Conservation (phyloP, 2,329 filamentous ascomycete species). For the Colletotrichum sp. region DNA sequence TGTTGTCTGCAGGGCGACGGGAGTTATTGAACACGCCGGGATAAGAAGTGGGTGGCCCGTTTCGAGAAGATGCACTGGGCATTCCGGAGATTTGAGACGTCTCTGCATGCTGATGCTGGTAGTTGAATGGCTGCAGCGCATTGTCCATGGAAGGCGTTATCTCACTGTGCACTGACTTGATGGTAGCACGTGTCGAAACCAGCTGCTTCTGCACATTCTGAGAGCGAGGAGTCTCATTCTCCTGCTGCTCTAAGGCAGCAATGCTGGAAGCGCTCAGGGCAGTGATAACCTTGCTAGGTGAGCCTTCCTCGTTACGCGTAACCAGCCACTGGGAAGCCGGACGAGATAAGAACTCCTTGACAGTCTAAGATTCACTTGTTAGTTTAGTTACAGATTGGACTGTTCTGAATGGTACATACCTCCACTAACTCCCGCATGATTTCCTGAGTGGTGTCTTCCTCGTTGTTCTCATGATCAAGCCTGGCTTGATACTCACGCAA, state of each 20-base stretch:
- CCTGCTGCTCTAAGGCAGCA: slow-evolving; percentile 12
- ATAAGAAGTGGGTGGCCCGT: neutral
- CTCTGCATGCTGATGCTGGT: neutral
- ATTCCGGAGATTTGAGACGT: neutral
- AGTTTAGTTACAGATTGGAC: neutral
- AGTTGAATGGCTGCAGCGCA: slow-evolving; percentile 7
- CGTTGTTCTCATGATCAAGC: slow-evolving; percentile 9
- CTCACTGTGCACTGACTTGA: neutral
- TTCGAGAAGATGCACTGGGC: neutral
- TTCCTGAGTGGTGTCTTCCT: slow-evolving; percentile 14
- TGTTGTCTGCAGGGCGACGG: neutral
- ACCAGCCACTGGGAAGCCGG: slow-evolving; percentile 12
- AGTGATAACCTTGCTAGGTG: neutral
- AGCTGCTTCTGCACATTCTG: neutral
- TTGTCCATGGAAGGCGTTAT: neutral
- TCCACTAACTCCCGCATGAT: slow-evolving; percentile 30
- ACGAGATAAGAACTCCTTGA: slow-evolving; percentile 7
- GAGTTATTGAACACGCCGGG: neutral
- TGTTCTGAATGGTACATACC: neutral
- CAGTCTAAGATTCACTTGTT: neutral
- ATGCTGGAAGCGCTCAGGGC: slow-evolving; percentile 8
- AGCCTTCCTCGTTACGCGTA: neutral
- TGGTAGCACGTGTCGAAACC: neutral
- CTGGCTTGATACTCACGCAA: slow-evolving; percentile 14
- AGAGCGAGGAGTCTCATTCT: neutral